These are phyloP conservation scores for Ceratobasidium papillatum DNA, from an alignment of 1,284 basidiomycete genomes.

Conservation along the genomic window DNA sequence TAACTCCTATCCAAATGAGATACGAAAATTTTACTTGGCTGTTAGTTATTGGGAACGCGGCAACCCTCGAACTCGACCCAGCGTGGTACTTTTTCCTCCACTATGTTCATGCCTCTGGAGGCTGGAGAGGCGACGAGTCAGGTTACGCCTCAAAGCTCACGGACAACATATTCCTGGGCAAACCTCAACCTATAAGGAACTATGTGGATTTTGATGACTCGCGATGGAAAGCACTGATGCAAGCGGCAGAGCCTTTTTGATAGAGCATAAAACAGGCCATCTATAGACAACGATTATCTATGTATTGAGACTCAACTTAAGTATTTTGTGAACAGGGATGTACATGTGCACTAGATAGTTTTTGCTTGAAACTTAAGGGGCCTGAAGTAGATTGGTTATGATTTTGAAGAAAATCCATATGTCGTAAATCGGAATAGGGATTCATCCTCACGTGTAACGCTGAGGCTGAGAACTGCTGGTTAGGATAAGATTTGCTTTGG, in stretches of 20 bases:
- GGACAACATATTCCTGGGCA: neutral
- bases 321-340: too few species aligned
- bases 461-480: too few species aligned
- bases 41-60: conserved; percentile 61
- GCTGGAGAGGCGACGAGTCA: conserved; percentile 56
- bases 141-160: neutral
- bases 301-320: too few species aligned
- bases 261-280: too few species aligned
- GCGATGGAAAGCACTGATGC: conserved; percentile 4
- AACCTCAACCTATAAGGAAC: neutral
- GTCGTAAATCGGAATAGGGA: too few species aligned
- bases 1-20: neutral
- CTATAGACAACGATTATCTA: too few species aligned
- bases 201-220: neutral
- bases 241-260: neutral
- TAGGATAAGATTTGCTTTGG: too few species aligned
- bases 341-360: too few species aligned
- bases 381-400: too few species aligned
- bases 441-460: too few species aligned
- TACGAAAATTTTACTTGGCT: neutral
- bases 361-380: too few species aligned
- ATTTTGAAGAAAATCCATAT: too few species aligned
- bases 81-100: conserved; percentile 64
- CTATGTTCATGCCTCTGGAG: conserved; percentile 57
- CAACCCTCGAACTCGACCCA: conserved; percentile 60